These are phyloP conservation scores for Hypoxylon sp. DNA, from an alignment of 2,329 filamentous ascomycete genomes.

Conservation along the genomic window DNA sequence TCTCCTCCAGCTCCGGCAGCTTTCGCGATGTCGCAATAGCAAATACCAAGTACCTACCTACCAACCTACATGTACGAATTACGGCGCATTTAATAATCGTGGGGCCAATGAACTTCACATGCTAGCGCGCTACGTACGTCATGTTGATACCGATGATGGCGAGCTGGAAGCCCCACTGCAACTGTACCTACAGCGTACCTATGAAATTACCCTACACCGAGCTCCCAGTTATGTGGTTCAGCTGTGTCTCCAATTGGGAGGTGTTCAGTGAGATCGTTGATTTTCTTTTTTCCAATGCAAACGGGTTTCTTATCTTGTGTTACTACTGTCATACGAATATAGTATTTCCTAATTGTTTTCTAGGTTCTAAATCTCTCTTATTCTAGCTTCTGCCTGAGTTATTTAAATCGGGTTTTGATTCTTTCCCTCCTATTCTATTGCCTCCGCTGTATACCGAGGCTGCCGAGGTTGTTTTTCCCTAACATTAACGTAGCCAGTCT, in stretches of 20 bases:
- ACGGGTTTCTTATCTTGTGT: too few species aligned
- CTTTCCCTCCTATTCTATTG: neutral
- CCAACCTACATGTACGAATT: too few species aligned
- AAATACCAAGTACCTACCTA: too few species aligned
- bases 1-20: too few species aligned
- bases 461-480: slow-evolving; percentile 22
- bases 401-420: slow-evolving; percentile 20
- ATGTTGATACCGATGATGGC: slow-evolving; percentile 9
- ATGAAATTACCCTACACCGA: too few species aligned
- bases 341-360: slow-evolving; percentile 2
- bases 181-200: slow-evolving; percentile 8
- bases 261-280: too few species aligned
- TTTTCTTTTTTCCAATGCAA: too few species aligned
- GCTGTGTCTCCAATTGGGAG: too few species aligned
- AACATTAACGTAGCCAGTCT: neutral
- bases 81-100: neutral
- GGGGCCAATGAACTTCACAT: slow-evolving; percentile 24
- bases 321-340: slow-evolving; percentile 1
- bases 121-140: slow-evolving; percentile 21
- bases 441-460: slow-evolving; percentile 24
- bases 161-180: slow-evolving; percentile 33
- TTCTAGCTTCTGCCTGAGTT: slow-evolving; percentile 3
- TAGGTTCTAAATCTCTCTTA: neutral
- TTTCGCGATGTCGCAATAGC: too few species aligned
- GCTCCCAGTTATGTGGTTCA: too few species aligned